Evolutionary conservation across 108 stramenopile species (phyloP), one percentile per base, ranked within the genome.

Genomic region (Cylindrotheca closterium): DNA sequence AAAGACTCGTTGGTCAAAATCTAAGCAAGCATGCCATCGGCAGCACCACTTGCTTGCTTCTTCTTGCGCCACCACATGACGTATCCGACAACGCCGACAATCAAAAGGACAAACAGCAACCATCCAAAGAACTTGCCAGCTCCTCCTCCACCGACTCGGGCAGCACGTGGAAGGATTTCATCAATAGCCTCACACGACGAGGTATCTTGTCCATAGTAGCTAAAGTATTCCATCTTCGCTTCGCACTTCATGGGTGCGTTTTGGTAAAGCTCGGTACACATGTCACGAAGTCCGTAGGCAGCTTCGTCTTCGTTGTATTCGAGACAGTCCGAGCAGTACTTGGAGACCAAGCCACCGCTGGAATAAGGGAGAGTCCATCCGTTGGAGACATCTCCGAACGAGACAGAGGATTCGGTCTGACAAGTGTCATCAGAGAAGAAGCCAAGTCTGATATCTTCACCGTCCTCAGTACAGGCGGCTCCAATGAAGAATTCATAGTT

Each of bases 321-420:
- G 42, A 31, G 33, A 42, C 77, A 78, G 48, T 61, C 25, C 47
- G 34, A 12, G 57, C 77, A 78, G 27, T 58, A 31, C 53, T 32
- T 64, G 47, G 61, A 51, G 54, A 78, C 71, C 10, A 78, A 21
- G 2, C 77, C 71, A 2, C 71, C 77, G n/a, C 28, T 31, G 23
- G 30, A 31, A 64, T 66, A 74, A 33, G 78, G 78, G 69, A 79
- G 78, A 42, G 68, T 47, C 57, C 58, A 68, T 68, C 71, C 78
- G 55, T 71, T 64, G 60, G 77, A 68, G 23, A 78, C 62, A 0
- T 67, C 49, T 23, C 46, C 75, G 58, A 58, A 77, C 25, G 47
- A 29, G 30, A 55, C 24, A n/a, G 60, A 58, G 0, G 52, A 31
- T 1, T 7, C 53, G 0, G 22, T 24, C 31, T 60, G 26, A 46